Base-by-base conservation (phyloP, 495 filamentous ascomycete species). In the Aspergillus kassunensis region DNA sequence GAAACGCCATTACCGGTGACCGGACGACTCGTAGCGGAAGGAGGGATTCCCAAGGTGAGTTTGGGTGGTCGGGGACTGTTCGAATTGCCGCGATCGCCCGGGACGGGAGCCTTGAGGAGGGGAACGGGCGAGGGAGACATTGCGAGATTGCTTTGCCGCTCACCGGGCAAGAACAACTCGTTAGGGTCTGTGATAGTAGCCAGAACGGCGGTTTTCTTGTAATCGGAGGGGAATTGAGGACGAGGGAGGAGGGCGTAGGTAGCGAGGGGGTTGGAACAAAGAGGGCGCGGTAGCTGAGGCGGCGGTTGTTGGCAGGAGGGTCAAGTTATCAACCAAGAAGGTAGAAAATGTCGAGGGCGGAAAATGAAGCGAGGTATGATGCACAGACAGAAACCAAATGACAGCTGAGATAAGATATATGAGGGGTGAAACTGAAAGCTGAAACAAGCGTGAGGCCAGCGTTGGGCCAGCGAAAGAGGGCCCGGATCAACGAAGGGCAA, bases 1-100 rank as follows among this genome's bases (percentile, higher is more conserved):
- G 65, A 48, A 49, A 59, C 55, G 10, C 62, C 63, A 54, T 69
- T 74, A 45, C 65, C 65, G 55, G 70, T 63, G 59, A 79, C 80
- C 4, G 90, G 88, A 68, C 90, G 86, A 49, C 74, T 82, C 71
- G 80, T 90, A 39, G 89, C 85, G 20, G 89, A 92, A 2, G 86
- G 85, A 25, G 91, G 91, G 27, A 96, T 96, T 18, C 90, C 87
- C 42, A 96, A 79, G 25, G 90, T 91, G 42, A 96, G 77, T 59
- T 89, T 85, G 18, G 91, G 91, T 35, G 85, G 75, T 63, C 87
- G 78, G 20, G 78, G 70, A 49, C 80, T 64, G 49, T 61, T 61
- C 58, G 77, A 71, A 48, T 79, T 80, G 51, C 71, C 74, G 66
- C 86, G 84, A 59, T 77, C 77, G 53, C 90, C 88, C 23, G 87